Conservation (phyloP, 179 eudicot species). For the Sideroxylon spinosum region DNA sequence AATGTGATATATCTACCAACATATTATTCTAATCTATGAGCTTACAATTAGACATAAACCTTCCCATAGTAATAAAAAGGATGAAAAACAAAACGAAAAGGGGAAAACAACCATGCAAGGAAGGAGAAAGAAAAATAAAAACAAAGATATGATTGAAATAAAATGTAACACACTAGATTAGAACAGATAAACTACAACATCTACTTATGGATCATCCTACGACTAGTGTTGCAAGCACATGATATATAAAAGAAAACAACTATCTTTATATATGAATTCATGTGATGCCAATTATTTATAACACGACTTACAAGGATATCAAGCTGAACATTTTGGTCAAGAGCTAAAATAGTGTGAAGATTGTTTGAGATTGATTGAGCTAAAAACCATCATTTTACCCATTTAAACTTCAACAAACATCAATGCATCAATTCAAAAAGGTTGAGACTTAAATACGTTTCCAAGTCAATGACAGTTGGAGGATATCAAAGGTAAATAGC, state of each 20-base stretch:
- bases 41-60: not conserved
- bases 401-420: no score
- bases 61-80: not conserved
- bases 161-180: not conserved
- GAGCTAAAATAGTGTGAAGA: conserved; percentile 50
- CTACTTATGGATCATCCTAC: not conserved
- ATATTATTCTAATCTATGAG: not conserved
- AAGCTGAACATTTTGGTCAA: conserved; percentile 89
- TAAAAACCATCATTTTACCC: no score
- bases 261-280: not conserved
- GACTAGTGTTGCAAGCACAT: not conserved
- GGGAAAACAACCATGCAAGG: not conserved
- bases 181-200: not conserved
- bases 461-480: no score
- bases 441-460: no score
- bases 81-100: not conserved
- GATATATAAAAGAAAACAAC: not conserved
- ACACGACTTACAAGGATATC: conserved; percentile 64
- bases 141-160: not conserved
- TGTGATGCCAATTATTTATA: not conserved
- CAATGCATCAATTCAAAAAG: no score
- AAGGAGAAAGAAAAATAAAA: conserved; percentile 1
- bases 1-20: no score
- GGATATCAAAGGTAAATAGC: no score
- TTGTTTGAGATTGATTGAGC: no score